Conservation (phyloP, 2,329 filamentous ascomycete genomes). For the Apiospora saccharicola region DNA sequence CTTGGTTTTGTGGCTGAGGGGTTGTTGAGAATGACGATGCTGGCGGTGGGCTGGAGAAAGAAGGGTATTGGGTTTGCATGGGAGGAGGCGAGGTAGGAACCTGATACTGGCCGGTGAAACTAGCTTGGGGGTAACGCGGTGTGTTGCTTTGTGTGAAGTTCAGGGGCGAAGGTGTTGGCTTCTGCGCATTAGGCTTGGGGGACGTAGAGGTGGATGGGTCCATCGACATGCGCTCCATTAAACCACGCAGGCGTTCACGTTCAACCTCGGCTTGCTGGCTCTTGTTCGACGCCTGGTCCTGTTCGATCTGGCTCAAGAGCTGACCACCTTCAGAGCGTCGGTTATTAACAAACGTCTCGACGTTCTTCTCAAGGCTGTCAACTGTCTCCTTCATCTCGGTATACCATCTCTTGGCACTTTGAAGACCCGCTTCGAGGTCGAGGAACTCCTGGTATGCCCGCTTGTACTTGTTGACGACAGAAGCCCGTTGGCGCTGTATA, state of each 20-base stretch:
- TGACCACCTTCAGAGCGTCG: constrained; percentile 89
- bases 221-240: constrained; percentile 97
- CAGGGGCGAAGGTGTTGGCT: constrained; percentile 52
- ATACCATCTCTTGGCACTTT: constrained; percentile 92
- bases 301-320: constrained; percentile 86
- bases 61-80: constrained; percentile 54
- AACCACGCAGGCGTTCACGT: constrained; percentile 80
- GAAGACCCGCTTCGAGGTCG: constrained; percentile 84
- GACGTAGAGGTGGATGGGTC: constrained; percentile 63
- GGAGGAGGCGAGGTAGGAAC: constrained; percentile 64
- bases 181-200: constrained; percentile 45
- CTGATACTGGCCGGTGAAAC: constrained; percentile 65
- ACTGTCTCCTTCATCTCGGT: constrained; percentile 95
- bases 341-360: constrained; percentile 96
- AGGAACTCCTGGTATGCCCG: constrained; percentile 92
- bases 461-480: constrained; percentile 87
- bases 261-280: constrained; percentile 77
- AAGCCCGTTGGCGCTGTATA: constrained; percentile 81
- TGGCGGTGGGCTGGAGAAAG: constrained; percentile 52
- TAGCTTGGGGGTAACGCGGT: constrained; percentile 61
- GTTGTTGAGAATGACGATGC: constrained; percentile 39
- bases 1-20: constrained; percentile 48
- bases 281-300: constrained; percentile 71
- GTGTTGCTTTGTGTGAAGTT: constrained; percentile 56
- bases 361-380: constrained; percentile 91